Evolutionary conservation across 371 early-diverging fungal genomes (phyloP), one percentile per base, ranked within the genome.

Genomic region (Mortierella sp.): DNA sequence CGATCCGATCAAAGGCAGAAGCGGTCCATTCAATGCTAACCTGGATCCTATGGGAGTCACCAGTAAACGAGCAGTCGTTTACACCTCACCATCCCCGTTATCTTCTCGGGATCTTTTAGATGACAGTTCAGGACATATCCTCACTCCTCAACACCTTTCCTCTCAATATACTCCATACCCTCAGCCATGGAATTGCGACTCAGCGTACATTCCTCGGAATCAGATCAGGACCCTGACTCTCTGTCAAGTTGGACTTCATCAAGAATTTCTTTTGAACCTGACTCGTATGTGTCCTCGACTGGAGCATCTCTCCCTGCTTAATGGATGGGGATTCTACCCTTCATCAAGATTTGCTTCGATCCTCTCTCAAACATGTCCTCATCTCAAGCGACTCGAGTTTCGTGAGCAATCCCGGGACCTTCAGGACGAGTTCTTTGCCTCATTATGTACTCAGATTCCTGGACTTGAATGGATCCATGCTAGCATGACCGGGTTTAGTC

Each of bases 321-420:
- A 68, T 5, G 60, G 69, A 12, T 68, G 76, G 69, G 76, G 76
- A 8, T 64, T 75, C 19, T 75, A 68, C 34, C 76, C 76, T 0
- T 55, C 76, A 9, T 47, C 76, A 15, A 56, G 55, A 27, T 75
- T 75, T 30, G 57, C 69, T 0, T 31, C 60, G 2, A 49, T 63
- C n/a, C 58, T 75, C 2, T 50, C 64, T 15, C 56, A 50, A 19
- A 9, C 44, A 4, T 75, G 76, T 28, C 76, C 76, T 2, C 24
- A 60, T 11, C 64, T 75, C 24, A 12, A n/a, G 9, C 43, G 57
- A 3, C 42, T 75, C 30, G 69, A 75, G 50, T 68, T 69, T 24
- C 60, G 69, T 7, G 60, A 49, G 28, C 76, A 75, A 27, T 47
- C 69, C 9, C 14, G 60, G 14, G 76, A 75, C 51, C 76, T 75